Percentiles rank a stretch among this genome's conserved stretches.
phyloP scores from a whole-genome alignment of 1,139 yeast species.

The Saccharomyces hybrid region DNA sequence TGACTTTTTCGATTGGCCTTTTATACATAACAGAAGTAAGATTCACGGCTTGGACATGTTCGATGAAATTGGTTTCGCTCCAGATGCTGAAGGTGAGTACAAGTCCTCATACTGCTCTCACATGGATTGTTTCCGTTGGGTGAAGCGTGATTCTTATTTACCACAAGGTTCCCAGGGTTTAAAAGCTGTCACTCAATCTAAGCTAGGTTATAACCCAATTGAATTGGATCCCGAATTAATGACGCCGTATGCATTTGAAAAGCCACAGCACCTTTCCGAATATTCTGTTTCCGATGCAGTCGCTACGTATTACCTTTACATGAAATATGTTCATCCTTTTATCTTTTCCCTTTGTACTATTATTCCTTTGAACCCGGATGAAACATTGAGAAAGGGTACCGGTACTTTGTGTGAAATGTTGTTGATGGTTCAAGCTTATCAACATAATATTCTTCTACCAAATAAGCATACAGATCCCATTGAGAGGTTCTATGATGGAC shows the following conservation, averaged over 20 bases:
- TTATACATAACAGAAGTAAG: slow-evolving; percentile 80
- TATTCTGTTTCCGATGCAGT: slow-evolving; percentile 99
- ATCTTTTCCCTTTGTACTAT: slow-evolving; percentile 93
- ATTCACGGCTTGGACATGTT: slow-evolving; percentile 83
- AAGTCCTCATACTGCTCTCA: slow-evolving; percentile 90
- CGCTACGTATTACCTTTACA: slow-evolving; percentile 91
- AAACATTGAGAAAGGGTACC: slow-evolving; percentile 91
- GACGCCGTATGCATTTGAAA: slow-evolving; percentile 95
- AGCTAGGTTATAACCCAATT: slow-evolving; percentile 91
- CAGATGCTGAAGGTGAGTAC: slow-evolving; percentile 85
- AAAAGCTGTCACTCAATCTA: slow-evolving; percentile 95
- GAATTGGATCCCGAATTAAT: slow-evolving; percentile 95
- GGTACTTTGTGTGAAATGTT: slow-evolving; percentile 99
- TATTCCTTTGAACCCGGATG: slow-evolving; percentile 94
- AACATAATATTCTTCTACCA: slow-evolving; percentile 69
- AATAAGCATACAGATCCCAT: slow-evolving; percentile 90
- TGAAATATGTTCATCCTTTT: slow-evolving; percentile 96
- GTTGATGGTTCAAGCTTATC: slow-evolving; percentile 91
- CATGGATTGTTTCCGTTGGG: slow-evolving; percentile 98
- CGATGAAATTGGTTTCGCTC: slow-evolving; percentile 89
- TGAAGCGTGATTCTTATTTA: slow-evolving; percentile 92
- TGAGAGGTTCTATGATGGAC: slow-evolving; percentile 92
- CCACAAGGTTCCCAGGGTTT: slow-evolving; percentile 99
- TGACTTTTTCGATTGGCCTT: slow-evolving; percentile 99
- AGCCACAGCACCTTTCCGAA: slow-evolving; percentile 87